phyloP scores from a whole-genome alignment of 208 protist genomes.

The Angomonas ambiguus region DNA sequence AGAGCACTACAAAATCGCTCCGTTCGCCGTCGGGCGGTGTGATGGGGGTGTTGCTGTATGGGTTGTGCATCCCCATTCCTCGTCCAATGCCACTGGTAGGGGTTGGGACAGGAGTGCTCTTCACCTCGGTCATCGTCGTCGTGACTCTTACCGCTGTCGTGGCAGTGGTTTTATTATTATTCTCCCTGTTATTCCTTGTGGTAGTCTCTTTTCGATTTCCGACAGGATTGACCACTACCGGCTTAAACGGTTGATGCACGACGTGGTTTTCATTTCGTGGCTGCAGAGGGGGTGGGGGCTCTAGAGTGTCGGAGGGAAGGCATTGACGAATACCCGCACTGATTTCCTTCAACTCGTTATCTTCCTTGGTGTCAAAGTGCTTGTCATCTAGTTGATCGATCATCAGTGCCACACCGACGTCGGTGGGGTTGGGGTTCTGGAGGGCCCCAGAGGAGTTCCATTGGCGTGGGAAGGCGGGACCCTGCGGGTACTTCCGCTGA shows the following conservation, averaged over 20 bases:
- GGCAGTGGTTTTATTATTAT: not conserved
- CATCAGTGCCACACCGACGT: not conserved
- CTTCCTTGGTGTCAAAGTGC: slow-evolving; percentile 3
- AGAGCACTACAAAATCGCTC: not conserved
- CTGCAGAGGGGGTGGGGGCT: not conserved
- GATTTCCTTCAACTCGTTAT: slow-evolving; percentile 1
- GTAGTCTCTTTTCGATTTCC: not conserved
- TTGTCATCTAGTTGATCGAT: not conserved
- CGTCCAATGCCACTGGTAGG: not conserved
- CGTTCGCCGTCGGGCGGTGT: not conserved
- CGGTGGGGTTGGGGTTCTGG: not conserved
- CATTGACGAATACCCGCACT: not conserved
- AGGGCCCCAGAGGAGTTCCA: not conserved
- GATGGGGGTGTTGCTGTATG: not conserved
- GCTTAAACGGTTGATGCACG: not conserved
- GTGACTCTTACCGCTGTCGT: no score
- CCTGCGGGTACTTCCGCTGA: not conserved
- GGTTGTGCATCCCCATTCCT: not conserved
- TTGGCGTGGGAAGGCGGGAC: not conserved
- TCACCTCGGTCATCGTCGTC: not conserved
- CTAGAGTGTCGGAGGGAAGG: not conserved
- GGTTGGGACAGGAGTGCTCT: not conserved
- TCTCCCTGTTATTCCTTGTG: not conserved
- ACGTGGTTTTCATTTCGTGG: not conserved
- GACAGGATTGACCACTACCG: not conserved